Base-by-base conservation (phyloP, 768 basidiomycete species). In the Pleurotus giganteus region DNA sequence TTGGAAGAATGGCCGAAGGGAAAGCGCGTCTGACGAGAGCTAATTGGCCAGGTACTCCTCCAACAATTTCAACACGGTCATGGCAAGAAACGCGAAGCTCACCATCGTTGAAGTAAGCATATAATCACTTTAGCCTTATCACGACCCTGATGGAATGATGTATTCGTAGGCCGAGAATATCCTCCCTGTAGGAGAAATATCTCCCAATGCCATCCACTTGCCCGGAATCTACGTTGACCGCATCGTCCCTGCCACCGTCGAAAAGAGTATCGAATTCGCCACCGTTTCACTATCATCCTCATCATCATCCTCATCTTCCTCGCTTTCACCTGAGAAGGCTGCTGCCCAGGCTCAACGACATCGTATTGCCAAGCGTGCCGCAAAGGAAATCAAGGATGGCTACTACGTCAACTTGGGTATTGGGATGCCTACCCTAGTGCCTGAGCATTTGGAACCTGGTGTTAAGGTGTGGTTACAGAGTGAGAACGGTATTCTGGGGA, bases 141-240 rank as follows among this genome's bases (percentile, higher is more conserved):
- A 9, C 53, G 46, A 19, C 24, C 23, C 49, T 27, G 15, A 23
- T 24, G 29, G 21, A 58, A 53, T 37, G 23, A 19, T 31, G 9
- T 46, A 15, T n/a, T 42, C 15, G 2, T 53, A 91, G 89, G 94
- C 94, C 1, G 94, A 97, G 64, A 74, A 92, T 60, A 94, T 97
- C 54, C 91, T 96, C 23, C 88, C 93, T 2, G 72, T 84, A 27
- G 94, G 94, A 11, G 79, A 84, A 5, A 74, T 97, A 56, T 89
- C 89, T 47, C 88, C 93, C 12, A 86, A 89, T 63, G 75, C 84
- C 24, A 84, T 97, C 53, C 94, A 93, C 65, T 69, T 92, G 17
- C 91, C 89, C 2, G 89, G 89, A 23, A 84, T 91, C 62, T 94
- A 93, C 67, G 86, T 97, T 57, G 87, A 97, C 71, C 86, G 94